Base-by-base conservation (phyloP, 768 basidiomycete species). In the Cystofilobasidium bisporidii region DNA sequence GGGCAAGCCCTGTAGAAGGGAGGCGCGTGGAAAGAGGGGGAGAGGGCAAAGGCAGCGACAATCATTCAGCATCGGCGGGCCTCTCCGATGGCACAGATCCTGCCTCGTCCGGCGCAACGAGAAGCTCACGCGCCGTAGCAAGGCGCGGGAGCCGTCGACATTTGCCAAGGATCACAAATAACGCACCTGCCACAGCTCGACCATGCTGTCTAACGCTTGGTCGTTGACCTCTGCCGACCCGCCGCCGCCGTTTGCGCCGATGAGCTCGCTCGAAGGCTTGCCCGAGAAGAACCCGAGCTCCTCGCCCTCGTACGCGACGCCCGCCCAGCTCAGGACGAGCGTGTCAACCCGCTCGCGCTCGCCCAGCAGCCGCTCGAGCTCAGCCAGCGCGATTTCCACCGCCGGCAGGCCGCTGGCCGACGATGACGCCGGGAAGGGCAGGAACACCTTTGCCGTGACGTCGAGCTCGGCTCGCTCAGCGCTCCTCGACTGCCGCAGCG, bases 381-480 rank as follows among this genome's bases (percentile, higher is more conserved):
- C 56, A 14, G 22, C 20, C 1, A 58, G 20, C 0, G 56, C 56
- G n/a, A 33, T 14, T 3, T 61, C 47, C 26, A 38, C 45, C 10
- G 48, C 15, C 22, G n/a, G n/a, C 40, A 12, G 32, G 57, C 2
- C 8, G 55, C 5, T 8, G 18, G 38, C 53, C 40, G 26, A 14
- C 41, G 30, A 26, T n/a, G 56, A 45, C 14, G 53, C 17, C 2
- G 53, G 53, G 15, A 5, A 20, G 4, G 65, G 65, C 18, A 66
- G 58, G 65, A 66, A 66, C n/a, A 66, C 32, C 59, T 66, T 66
- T 2, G 38, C 59, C n/a, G 58, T 66, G 4, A 50, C 22, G 36
- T 66, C 65, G 18, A 60, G 48, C 26, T 66, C 59, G 26, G 24
- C 14, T 12, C 45, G 45, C 28, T 30, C 24, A 30, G 8, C 24